Base-by-base conservation (phyloP, 1,139 yeast genomes). In the Petasospora fabianii region DNA sequence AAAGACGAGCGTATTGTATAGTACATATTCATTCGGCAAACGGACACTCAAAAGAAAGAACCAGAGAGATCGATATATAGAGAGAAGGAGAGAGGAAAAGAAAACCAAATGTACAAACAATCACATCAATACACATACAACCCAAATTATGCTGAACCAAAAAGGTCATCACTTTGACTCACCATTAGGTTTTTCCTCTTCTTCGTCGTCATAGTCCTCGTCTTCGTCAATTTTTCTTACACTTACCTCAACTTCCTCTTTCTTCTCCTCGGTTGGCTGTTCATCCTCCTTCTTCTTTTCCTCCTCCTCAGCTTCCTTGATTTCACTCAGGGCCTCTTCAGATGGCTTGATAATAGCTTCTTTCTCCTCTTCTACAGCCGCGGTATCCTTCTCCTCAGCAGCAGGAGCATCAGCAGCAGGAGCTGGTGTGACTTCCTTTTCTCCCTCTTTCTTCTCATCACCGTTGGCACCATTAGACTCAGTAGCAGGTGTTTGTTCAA, bases 191-290 rank as follows among this genome's bases (percentile, higher is more conserved):
- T 33, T 44, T 13, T 36, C 40, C 32, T 38, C 43, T 15, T 58
- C 63, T 28, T 75, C 87, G 43, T 83, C 94, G 58, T 85, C 95
- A 58, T 85, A 85, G 57, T 85, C 76, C 55, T 83, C 90, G 56
- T 85, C 95, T 55, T 84, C 95, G 38, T 82, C 90, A 19, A 85
- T 80, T 50, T 80, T 74, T 55, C 95, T 72, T 58, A 83, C 78
- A 17, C 85, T 30, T 18, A 32, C 46, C 15, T 37, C 87, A 22
- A 83, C 80, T 50, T 82, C 92, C 12, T 68, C 66, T 38, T 58
- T 42, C 42, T 51, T 45, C 35, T 50, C 53, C 32, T 59, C 60
- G 31, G 59, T 64, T 24, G 64, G 54, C 29, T 21, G 53, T 24
- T 55, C 58, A 22, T 54, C 53, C 35, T 58, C 59, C 39, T 43